These are phyloP conservation scores for Podaxis sp. DNA, from an alignment of 768 basidiomycete species.

Conservation along the genomic window DNA sequence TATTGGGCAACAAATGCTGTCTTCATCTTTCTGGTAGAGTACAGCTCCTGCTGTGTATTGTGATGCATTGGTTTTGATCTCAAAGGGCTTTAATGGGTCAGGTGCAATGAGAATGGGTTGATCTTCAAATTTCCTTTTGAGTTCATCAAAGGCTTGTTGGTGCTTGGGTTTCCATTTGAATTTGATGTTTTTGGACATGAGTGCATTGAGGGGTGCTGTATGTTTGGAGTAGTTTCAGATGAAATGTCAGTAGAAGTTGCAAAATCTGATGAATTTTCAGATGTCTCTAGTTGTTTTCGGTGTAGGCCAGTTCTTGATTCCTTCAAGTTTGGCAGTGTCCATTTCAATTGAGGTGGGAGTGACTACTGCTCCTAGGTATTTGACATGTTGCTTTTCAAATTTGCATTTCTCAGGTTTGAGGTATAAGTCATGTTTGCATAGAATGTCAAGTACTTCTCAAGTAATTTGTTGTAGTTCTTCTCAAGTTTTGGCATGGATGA, in stretches of 20 bases:
- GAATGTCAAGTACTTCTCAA: slow-evolving; percentile 9
- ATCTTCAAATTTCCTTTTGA: slow-evolving; percentile 22
- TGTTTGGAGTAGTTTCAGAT: not conserved
- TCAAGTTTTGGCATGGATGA: not conserved
- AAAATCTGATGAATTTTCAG: slow-evolving; percentile 37
- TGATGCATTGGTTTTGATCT: too few relatives aligned
- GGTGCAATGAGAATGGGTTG: not conserved
- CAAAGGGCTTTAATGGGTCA: not conserved
- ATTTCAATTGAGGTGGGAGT: slow-evolving; percentile 20
- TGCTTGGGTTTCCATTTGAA: slow-evolving; percentile 21
- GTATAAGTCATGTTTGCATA: slow-evolving; percentile 24
- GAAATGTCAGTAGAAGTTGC: slow-evolving; percentile 26
- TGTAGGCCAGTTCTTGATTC: slow-evolving; percentile 29
- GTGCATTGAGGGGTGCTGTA: not conserved
- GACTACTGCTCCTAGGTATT: slow-evolving; percentile 33
- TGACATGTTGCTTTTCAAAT: slow-evolving; percentile 21
- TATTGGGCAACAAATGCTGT: too few relatives aligned
- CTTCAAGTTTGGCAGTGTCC: slow-evolving; percentile 28
- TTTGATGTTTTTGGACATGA: slow-evolving; percentile 9
- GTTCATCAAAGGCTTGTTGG: slow-evolving; percentile 20
- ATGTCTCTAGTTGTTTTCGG: slow-evolving; percentile 23
- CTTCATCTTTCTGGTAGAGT: too few relatives aligned
- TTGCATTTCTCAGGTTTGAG: slow-evolving; percentile 34
- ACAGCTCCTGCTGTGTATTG: too few relatives aligned
- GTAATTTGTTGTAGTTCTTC: not conserved